These are phyloP conservation scores for Bretziella fagacearum DNA, from an alignment of 2,329 filamentous ascomycete species.

Conservation along the genomic window DNA sequence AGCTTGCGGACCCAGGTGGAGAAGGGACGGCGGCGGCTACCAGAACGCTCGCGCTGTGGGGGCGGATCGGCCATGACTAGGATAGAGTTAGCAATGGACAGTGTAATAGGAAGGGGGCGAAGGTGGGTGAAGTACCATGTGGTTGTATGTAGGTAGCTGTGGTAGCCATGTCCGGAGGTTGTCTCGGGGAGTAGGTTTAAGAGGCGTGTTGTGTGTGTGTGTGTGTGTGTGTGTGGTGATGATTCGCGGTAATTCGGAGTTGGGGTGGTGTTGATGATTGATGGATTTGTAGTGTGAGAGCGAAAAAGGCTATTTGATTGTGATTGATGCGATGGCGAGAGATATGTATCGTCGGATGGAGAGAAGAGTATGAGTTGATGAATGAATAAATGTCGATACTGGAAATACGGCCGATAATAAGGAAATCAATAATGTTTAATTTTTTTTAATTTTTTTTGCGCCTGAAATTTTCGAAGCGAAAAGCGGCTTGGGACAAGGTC, in stretches of 20 bases:
- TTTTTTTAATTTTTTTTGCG: not conserved
- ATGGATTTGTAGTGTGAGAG: not conserved
- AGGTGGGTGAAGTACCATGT: not conserved
- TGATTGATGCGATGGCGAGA: too few relatives aligned
- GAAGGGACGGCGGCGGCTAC: conserved; percentile 63
- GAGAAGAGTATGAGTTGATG: not conserved
- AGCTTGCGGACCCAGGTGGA: conserved; percentile 89
- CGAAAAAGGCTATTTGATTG: too few relatives aligned
- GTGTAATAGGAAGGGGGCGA: not conserved
- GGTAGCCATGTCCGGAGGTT: not conserved
- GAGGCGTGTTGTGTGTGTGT: too few relatives aligned
- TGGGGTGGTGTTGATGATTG: too few relatives aligned
- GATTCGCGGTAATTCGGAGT: too few relatives aligned
- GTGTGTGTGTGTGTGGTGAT: too few relatives aligned
- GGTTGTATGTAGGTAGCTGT: not conserved
- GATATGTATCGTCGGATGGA: too few relatives aligned
- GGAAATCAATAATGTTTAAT: too few relatives aligned
- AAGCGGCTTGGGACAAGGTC: not conserved
- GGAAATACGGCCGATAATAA: too few relatives aligned
- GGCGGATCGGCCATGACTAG: conserved; percentile 3
- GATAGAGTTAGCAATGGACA: not conserved
- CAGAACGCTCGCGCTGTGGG: conserved; percentile 11
- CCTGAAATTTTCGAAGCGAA: not conserved
- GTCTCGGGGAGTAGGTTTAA: not conserved
- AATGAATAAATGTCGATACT: not conserved